These are phyloP conservation scores for Psilocybe sp. DNA, from an alignment of 768 basidiomycete genomes.

Conservation along the genomic window DNA sequence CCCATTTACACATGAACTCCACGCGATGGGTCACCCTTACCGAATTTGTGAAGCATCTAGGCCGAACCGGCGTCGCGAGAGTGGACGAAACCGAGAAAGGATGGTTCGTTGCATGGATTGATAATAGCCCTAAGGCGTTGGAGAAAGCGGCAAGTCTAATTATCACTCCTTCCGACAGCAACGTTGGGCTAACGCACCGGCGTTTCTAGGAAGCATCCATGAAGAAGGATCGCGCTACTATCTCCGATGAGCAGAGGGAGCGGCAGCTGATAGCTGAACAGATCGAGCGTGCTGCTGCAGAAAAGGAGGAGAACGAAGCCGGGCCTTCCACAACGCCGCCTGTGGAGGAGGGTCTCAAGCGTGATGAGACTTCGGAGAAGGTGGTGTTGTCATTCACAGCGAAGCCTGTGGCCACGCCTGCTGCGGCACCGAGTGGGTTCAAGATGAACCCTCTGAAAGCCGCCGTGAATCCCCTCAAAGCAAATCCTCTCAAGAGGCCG, in stretches of 20 bases:
- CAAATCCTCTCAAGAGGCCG: conserved; percentile 68
- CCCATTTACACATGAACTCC: conserved; percentile 96
- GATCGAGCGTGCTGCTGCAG: conserved; percentile 79
- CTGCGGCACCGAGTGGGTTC: conserved; percentile 36
- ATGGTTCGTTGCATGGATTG: conserved; percentile 97
- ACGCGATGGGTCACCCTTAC: conserved; percentile 97
- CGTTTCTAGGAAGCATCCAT: conserved; percentile 65
- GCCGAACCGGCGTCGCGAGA: conserved; percentile 78
- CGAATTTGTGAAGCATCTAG: conserved; percentile 92
- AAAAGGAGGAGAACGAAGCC: conserved; percentile 32
- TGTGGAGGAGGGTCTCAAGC: conserved; percentile 61
- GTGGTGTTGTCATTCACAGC: conserved; percentile 70
- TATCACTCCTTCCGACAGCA: background rate
- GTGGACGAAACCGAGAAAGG: conserved; percentile 99
- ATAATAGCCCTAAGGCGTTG: conserved; percentile 91
- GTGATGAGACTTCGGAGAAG: conserved; percentile 70
- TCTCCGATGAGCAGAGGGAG: conserved; percentile 94
- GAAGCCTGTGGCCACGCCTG: conserved; percentile 43
- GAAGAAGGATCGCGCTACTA: conserved; percentile 90
- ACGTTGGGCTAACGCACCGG: background rate
- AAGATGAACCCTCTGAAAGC: conserved; percentile 66
- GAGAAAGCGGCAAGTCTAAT: conserved; percentile 69
- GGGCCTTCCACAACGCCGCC: conserved; percentile 35
- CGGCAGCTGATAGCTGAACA: conserved; percentile 87
- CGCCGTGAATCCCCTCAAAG: conserved; percentile 57